Percentiles rank a stretch among this genome's conserved stretches.
phyloP scores from a whole-genome alignment of 768 basidiomycete genomes.

The Rhodotorula babjevae region DNA sequence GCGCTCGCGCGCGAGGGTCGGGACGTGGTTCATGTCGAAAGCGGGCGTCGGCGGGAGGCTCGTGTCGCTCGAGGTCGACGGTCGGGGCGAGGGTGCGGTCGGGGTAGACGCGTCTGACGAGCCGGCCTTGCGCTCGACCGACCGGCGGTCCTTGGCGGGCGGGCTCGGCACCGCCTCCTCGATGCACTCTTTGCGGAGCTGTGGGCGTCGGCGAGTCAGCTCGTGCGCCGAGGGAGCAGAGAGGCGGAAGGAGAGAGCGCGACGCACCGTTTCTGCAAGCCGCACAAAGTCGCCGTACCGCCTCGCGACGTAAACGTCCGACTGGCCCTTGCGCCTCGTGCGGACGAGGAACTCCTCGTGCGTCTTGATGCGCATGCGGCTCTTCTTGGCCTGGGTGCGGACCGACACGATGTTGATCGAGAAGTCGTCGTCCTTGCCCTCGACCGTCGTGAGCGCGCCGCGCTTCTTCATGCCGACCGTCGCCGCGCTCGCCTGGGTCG shows the following conservation, averaged over 20 bases:
- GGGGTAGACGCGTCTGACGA: constrained; percentile 8
- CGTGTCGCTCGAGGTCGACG: constrained; percentile 10
- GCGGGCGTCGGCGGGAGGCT: constrained; percentile 14
- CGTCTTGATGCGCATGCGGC: constrained; percentile 72
- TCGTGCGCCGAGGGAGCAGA: not conserved
- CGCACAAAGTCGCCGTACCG: constrained; percentile 94
- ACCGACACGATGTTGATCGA: constrained; percentile 90
- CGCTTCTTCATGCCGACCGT: constrained; percentile 17
- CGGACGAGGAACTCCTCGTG: constrained; percentile 98
- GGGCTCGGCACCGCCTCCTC: constrained; percentile 73
- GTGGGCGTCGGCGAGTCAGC: constrained; percentile 1
- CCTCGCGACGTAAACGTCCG: constrained; percentile 80
- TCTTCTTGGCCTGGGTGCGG: constrained; percentile 70
- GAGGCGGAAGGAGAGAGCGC: constrained; percentile 22
- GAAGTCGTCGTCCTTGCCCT: constrained; percentile 58
- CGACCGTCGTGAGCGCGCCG: constrained; percentile 28
- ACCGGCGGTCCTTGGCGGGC: constrained; percentile 74
- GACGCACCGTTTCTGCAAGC: constrained; percentile 70
- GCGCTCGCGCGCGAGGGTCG: constrained; percentile 67
- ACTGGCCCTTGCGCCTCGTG: constrained; percentile 65
- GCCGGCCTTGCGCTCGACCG: constrained; percentile 37
- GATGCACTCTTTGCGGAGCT: constrained; percentile 84
- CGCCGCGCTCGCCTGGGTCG: constrained; percentile 48
- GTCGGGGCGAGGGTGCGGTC: constrained; percentile 11
- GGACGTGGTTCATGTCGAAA: constrained; percentile 21